Base-by-base conservation (phyloP, 2,329 filamentous ascomycete species). In the Phialophora macrospora region DNA sequence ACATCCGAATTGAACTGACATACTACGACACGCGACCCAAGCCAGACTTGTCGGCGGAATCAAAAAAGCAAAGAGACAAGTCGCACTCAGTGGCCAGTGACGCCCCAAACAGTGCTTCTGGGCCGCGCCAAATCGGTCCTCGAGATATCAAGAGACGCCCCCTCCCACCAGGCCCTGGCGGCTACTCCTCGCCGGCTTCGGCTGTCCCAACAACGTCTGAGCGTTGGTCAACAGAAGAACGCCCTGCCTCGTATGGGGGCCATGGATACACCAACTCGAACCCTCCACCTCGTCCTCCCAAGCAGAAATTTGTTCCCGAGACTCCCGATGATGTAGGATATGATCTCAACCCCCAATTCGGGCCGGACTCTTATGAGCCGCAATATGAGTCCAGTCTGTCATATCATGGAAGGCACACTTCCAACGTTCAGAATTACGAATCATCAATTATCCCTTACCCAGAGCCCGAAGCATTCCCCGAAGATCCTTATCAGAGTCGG, bases 1-100 rank as follows among this genome's bases (percentile, higher is more conserved):
- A 98, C 77, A 88, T 99, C 70, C 87, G 94, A 71, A 89, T 99
- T 70, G 95, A 99, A 79, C 89, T 97, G 79, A 99, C 95, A 49
- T 99, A 90, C 80, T 99, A 98, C 81, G 95, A 99, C 77, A 88
- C 85, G 63, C 86, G 94, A 28, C 90, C 92, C 22, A 95, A 95
- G 78, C 92, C 96, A 66, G 93, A 90, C 78, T 80, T 83, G 1
- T 80, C 79, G 7, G 78, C 77, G 32, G 83, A 86, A 67, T 88
- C 86, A 74, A 80, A 84, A 65, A 86, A 79, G 72, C 74, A 76
- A 66, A 74, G 74, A 20, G 73, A 75, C 22, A 77, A 80, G 59
- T 77, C 75, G 51, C 74, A 77, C 56, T 72, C 72, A 44, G 79
- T 73, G 49, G 64, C 66, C 56, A 74, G 69, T 54, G 68, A 73